A percentile compares a stretch with the other conserved stretches of the same genome.
These are phyloP conservation scores for Ambrosiella cleistominuta DNA, from an alignment of 2,329 filamentous ascomycete species.

Conservation along the genomic window DNA sequence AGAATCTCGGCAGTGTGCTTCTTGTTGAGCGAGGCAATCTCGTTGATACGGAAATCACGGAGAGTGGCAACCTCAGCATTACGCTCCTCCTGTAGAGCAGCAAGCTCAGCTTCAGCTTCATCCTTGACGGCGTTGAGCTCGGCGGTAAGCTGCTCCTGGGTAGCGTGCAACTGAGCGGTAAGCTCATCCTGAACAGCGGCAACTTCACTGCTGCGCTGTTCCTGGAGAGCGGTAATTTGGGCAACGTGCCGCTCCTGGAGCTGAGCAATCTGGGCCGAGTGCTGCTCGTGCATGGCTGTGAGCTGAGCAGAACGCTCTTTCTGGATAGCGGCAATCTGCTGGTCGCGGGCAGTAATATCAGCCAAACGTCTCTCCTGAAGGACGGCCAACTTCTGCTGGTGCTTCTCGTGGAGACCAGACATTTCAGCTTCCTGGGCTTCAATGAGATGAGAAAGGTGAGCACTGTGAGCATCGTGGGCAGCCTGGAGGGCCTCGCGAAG, in stretches of 20 bases:
- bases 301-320: background rate
- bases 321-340: background rate
- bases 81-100: background rate
- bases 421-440: conserved; percentile 1
- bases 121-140: background rate
- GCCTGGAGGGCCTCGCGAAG: conserved; percentile 25
- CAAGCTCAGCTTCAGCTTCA: background rate
- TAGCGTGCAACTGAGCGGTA: background rate
- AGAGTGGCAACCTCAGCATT: background rate
- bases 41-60: background rate
- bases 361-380: background rate
- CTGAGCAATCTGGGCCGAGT: background rate
- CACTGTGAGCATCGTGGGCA: conserved; percentile 20
- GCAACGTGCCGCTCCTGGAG: background rate
- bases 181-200: background rate
- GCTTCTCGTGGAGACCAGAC: background rate
- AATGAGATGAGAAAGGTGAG: conserved; percentile 17
- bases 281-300: background rate
- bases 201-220: background rate
- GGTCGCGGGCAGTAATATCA: background rate
- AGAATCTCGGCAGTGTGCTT: background rate
- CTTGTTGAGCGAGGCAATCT: background rate
- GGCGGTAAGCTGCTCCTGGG: background rate
- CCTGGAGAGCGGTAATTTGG: background rate
- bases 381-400: background rate